phyloP scores from a whole-genome alignment of 192 early-diverging fungal genomes.

The Obelidium mucronatum region DNA sequence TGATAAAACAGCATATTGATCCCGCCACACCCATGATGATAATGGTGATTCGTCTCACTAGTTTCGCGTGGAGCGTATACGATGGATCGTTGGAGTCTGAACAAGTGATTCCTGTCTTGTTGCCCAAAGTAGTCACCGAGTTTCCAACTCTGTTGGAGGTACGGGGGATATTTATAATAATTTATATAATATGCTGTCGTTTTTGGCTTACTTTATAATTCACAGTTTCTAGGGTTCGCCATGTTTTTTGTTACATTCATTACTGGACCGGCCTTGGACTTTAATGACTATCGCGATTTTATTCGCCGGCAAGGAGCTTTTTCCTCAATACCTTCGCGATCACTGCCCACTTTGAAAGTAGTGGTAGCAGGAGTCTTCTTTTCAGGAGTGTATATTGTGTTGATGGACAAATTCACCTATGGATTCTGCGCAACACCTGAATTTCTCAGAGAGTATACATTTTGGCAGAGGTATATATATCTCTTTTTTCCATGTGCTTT shows the following conservation, averaged over 20 bases:
- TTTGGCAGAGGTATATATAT: constrained; percentile 20
- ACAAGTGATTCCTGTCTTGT: constrained; percentile 72
- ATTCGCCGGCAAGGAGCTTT: constrained; percentile 36
- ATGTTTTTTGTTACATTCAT: constrained; percentile 90
- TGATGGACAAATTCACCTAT: constrained; percentile 11
- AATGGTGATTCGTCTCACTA: constrained; percentile 87
- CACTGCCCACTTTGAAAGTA: constrained; percentile 32
- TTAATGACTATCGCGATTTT: constrained; percentile 51
- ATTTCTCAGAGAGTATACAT: constrained; percentile 4
- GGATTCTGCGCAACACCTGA: not conserved
- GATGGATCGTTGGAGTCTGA: constrained; percentile 69
- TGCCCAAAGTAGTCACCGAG: constrained; percentile 60
- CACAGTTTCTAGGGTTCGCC: constrained; percentile 80
- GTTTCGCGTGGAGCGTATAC: constrained; percentile 82
- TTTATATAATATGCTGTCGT: not conserved
- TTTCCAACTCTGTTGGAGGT: constrained; percentile 72
- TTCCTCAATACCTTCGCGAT: constrained; percentile 40
- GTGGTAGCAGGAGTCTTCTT: constrained; percentile 33
- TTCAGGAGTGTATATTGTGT: not conserved
- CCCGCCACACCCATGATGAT: constrained; percentile 94
- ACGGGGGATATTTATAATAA: not conserved
- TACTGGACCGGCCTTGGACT: constrained; percentile 63
- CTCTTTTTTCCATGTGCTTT: not conserved
- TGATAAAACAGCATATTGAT: constrained; percentile 68
- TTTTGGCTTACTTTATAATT: not conserved